Percentiles rank a stretch among this genome's conserved stretches.
Evolutionary conservation across 768 basidiomycete species (phyloP).

Genomic region (Pulveroboletus sp.): DNA sequence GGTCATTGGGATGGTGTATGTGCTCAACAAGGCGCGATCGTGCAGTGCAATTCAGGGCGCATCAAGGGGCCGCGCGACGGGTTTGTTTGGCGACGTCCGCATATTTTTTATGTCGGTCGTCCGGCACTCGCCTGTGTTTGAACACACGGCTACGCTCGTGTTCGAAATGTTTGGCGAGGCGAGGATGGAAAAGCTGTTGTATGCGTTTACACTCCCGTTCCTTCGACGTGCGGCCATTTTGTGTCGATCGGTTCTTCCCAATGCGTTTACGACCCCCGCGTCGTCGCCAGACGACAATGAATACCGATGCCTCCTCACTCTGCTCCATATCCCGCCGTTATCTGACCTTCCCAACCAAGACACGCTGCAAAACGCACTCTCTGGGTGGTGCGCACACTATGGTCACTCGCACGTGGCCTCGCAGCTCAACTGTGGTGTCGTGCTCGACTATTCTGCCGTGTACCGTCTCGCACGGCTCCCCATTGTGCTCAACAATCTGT

Average conservation of each 20-base stretch:
- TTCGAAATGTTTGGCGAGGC: conserved; percentile 82
- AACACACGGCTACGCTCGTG: conserved; percentile 77
- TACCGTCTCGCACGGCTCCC: conserved; percentile 87
- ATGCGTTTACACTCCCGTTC: conserved; percentile 88
- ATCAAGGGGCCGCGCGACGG: conserved; percentile 56
- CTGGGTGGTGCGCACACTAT: conserved; percentile 89
- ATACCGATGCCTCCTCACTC: conserved; percentile 70
- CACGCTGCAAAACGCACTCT: conserved; percentile 83
- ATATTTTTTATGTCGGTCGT: conserved; percentile 92
- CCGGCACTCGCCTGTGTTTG: conserved; percentile 83
- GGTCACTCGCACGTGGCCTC: conserved; percentile 77
- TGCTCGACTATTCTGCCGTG: conserved; percentile 76
- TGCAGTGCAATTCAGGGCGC: conserved; percentile 44
- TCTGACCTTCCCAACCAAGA: conserved; percentile 80
- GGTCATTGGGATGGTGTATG: conserved; percentile 81
- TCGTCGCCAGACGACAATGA: conserved; percentile 54
- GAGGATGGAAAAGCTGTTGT: conserved; percentile 81
- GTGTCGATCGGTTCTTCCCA: conserved; percentile 69
- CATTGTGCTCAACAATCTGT: conserved; percentile 76
- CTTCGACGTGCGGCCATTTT: conserved; percentile 85
- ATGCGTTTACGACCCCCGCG: conserved; percentile 50
- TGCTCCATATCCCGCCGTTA: conserved; percentile 78
- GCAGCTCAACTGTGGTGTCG: conserved; percentile 75
- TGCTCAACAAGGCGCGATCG: conserved; percentile 70
- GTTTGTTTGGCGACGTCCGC: conserved; percentile 79